A percentile compares a stretch with the other conserved stretches of the same genome.
Evolutionary conservation across 306 rosid genomes (phyloP).

Genomic region (Sphenostylis stenocarpa): DNA sequence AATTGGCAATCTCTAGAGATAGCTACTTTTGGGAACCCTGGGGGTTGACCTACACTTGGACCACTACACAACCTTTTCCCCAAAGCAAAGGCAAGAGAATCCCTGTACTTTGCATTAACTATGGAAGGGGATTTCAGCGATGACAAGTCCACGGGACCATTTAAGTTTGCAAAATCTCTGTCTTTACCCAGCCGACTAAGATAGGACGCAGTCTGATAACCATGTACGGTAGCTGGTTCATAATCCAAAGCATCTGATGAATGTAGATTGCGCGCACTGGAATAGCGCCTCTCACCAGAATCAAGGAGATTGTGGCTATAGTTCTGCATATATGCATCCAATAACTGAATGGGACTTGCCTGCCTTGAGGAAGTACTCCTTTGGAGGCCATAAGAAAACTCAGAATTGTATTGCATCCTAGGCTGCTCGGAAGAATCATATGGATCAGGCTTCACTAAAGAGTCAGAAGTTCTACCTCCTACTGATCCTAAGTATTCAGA

Average conservation of each 20-base stretch:
- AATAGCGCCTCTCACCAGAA: conserved; percentile 63
- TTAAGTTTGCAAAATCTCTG: conserved; percentile 51
- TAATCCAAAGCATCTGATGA: conserved; percentile 61
- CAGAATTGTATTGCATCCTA: conserved; percentile 55
- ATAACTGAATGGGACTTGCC: conserved; percentile 51
- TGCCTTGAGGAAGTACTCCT: conserved; percentile 59
- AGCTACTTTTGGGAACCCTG: conserved; percentile 52
- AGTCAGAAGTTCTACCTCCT: conserved; percentile 58
- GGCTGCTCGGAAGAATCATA: conserved; percentile 63
- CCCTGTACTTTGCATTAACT: conserved; percentile 38
- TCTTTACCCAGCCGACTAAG: conserved; percentile 51
- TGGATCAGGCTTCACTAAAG: conserved; percentile 40
- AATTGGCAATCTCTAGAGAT: conserved; percentile 49
- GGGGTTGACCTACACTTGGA: conserved; percentile 51
- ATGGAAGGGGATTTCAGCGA: conserved; percentile 38
- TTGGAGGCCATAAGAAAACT: conserved; percentile 55
- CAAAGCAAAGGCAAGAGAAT: conserved; percentile 60
- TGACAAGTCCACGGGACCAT: conserved; percentile 43
- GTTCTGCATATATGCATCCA: conserved; percentile 56
- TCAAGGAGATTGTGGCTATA: conserved; percentile 45
- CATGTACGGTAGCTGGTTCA: conserved; percentile 88
- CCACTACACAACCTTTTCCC: conserved; percentile 71
- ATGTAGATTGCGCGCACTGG: conserved; percentile 66
- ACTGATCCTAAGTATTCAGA: conserved; percentile 43
- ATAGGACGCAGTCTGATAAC: conserved; percentile 69